Base-by-base conservation (phyloP, 23 red algal species). In the Gracilaria caudata region DNA sequence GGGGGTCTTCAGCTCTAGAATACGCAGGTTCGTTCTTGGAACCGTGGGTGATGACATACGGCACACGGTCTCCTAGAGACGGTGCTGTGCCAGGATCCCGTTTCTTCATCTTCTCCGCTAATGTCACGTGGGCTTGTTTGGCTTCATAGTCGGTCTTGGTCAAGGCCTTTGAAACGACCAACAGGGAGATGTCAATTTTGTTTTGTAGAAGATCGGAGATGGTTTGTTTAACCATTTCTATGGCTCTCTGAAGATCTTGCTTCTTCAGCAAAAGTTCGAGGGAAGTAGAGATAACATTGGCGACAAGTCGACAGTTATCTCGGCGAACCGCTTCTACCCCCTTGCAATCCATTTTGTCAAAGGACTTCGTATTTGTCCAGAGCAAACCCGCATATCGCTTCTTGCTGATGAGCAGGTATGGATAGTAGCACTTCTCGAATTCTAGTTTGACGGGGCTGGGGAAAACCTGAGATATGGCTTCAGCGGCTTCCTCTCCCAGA, bases 341-440 rank as follows among this genome's bases (percentile, higher is more conserved):
- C 70, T 99, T 99, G 78, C 90, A 94, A 83, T 99, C 97, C 97
- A 99, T 99, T 77, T 95, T 95, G 87, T 99, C 97, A 78, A 93
- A 91, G 25, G 80, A 73, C 21, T 95, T 84, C 9, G 81, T 53
- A 9, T 86, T 89, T 13, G 97, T 99, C 97, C 97, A 99, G 0
- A 92, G 87, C 47, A 96, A 90, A 44, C 97, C 97, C 11, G 97
- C 97, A 54, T 99, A 99, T 33, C 97, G 88, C 53, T 99, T 99
- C 93, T 99, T 99, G 58, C 70, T 94, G 16, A 99, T 94, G 10
- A 99, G 80, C 71, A 99, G 71, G 81, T 95, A 99, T 19, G 97
- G 97, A 87, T 91, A 95, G 55, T 99, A 99, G 45, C 89, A 94
- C 68, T 99, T 99, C 64, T 99, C 97, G 88, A 99, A 99, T 70